phyloP scores from a whole-genome alignment of 2,329 filamentous ascomycete species.

The Exophiala aquamarina region DNA sequence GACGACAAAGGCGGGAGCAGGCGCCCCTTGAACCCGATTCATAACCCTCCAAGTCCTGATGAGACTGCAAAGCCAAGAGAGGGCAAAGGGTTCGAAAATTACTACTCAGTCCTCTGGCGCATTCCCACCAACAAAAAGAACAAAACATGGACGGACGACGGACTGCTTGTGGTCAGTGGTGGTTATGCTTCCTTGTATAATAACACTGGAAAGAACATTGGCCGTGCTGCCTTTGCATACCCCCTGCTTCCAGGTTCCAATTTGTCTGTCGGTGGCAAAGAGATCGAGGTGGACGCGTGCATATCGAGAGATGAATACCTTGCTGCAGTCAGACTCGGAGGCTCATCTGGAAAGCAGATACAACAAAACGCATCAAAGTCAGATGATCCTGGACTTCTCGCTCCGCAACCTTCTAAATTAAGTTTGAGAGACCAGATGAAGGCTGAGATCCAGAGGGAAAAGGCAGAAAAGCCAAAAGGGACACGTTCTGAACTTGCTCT shows the following conservation, averaged over 20 bases:
- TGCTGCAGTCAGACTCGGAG: conserved; percentile 4
- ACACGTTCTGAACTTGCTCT: conserved; percentile 29
- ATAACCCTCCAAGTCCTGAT: conserved; percentile 36
- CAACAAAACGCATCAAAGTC: conserved; percentile 3
- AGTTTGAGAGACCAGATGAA: conserved; percentile 29
- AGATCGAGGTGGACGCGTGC: conserved; percentile 65
- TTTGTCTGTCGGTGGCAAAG: conserved; percentile 65
- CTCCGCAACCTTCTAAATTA: conserved; percentile 29
- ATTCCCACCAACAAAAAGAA: conserved; percentile 71
- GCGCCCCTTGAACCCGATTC: conserved; percentile 22
- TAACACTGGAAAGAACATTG: conserved; percentile 64
- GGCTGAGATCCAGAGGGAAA: conserved; percentile 25
- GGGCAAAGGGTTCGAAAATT: conserved; percentile 18
- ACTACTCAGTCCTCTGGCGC: conserved; percentile 45
- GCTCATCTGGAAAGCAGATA: conserved; percentile 10
- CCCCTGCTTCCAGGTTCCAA: conserved; percentile 60
- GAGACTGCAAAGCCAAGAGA: conserved; percentile 23
- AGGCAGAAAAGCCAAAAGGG: conserved; percentile 40
- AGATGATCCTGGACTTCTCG: conserved; percentile 12
- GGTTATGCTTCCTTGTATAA: conserved; percentile 64
- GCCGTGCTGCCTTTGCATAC: conserved; percentile 56
- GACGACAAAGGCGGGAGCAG: neutral
- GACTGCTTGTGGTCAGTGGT: conserved; percentile 57
- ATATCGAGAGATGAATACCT: conserved; percentile 39
- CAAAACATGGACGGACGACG: conserved; percentile 76